Conservation (phyloP, 2,329 filamentous ascomycete species). For the Diaporthe longicolla region DNA sequence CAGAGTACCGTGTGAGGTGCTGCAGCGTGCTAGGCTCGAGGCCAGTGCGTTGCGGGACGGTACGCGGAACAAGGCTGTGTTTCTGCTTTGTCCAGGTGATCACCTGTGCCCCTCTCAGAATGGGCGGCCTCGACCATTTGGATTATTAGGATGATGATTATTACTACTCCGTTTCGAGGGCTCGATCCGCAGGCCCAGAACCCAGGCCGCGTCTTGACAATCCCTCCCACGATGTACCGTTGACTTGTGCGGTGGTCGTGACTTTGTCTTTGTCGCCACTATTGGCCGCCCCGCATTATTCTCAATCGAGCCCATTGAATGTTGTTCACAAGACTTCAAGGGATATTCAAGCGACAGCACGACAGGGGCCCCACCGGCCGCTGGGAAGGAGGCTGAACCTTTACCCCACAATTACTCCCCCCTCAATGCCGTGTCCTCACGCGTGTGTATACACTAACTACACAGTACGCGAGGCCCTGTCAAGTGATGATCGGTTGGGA, state of each 20-base stretch:
- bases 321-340: not conserved
- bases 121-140: constrained; percentile 13
- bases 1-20: not conserved
- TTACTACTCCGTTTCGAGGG: constrained; percentile 27
- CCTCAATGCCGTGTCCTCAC: not conserved
- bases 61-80: constrained; percentile 21
- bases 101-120: constrained; percentile 15
- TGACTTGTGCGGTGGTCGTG: constrained; percentile 6
- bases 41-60: not conserved
- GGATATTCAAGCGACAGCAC: not conserved
- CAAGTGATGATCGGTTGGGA: constrained; percentile 25
- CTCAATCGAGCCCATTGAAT: not conserved
- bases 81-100: constrained; percentile 16
- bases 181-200: constrained; percentile 6
- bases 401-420: constrained; percentile 19
- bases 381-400: constrained; percentile 19
- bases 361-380: not conserved
- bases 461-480: not conserved
- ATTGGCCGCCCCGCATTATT: constrained; percentile 22
- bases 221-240: not conserved
- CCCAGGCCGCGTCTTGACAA: not conserved
- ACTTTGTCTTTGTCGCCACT: constrained; percentile 10
- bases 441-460: not conserved
- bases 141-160: constrained; percentile 3
- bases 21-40: not conserved